phyloP scores from a whole-genome alignment of 1,284 basidiomycete species.

The Ganoderma sinense region DNA sequence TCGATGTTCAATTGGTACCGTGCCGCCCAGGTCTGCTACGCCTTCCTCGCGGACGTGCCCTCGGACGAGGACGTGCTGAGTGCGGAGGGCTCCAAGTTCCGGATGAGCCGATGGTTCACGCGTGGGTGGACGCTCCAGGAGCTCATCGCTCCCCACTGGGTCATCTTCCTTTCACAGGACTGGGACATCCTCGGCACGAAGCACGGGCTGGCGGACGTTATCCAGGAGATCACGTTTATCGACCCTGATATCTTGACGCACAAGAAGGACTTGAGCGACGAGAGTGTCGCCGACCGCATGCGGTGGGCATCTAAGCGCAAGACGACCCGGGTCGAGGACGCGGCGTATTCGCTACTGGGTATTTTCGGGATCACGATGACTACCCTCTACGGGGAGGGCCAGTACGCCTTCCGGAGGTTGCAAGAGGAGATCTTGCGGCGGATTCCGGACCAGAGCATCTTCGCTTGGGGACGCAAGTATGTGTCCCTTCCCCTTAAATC shows the following conservation, averaged over 20 bases:
- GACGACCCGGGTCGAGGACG: conserved; percentile 8
- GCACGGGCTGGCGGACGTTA: neutral
- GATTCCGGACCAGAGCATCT: conserved; percentile 2
- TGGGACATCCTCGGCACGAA: conserved; percentile 4
- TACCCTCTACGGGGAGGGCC: conserved; percentile 8
- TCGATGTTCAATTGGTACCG: conserved; percentile 13
- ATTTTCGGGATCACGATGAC: conserved; percentile 9
- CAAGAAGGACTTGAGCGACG: neutral
- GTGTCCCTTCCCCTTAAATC: neutral
- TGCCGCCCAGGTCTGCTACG: conserved; percentile 8
- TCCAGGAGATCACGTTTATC: neutral
- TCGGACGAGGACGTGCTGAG: neutral
- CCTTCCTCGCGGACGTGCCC: conserved; percentile 13
- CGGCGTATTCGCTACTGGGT: conserved; percentile 10
- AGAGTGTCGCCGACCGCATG: conserved; percentile 4
- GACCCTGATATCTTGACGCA: neutral
- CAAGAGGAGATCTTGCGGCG: conserved; percentile 10
- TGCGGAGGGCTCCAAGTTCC: neutral
- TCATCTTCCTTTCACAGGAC: conserved; percentile 1
- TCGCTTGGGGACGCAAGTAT: neutral
- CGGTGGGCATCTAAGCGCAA: conserved; percentile 3
- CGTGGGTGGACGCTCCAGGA: conserved; percentile 15
- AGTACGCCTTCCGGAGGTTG: conserved; percentile 2
- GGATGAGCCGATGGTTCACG: neutral
- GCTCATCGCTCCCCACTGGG: conserved; percentile 1